These are phyloP conservation scores for Clausena lansium DNA, from an alignment of 345 rosid species.

Conservation along the genomic window DNA sequence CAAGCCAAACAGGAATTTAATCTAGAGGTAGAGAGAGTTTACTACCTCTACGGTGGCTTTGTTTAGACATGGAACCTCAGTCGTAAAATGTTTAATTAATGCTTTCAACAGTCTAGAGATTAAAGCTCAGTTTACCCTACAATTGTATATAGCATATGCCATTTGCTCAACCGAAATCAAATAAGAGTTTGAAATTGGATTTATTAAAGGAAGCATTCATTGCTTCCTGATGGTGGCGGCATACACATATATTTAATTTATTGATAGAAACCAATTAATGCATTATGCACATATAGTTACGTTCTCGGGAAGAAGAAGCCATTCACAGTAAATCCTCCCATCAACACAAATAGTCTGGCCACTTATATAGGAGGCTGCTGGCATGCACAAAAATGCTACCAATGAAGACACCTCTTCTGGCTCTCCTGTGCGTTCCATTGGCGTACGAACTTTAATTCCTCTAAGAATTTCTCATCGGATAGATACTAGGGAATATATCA, in stretches of 20 bases:
- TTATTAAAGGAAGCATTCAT: not conserved
- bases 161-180: not conserved
- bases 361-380: constrained; percentile 61
- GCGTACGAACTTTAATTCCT: constrained; percentile 33
- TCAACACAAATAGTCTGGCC: constrained; percentile 61
- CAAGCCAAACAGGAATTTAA: too few species aligned
- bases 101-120: too few species aligned
- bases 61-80: too few species aligned
- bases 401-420: constrained; percentile 50
- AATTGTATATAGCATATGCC: too few species aligned
- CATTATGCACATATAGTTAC: constrained; percentile 12
- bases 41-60: too few species aligned
- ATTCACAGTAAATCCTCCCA: constrained; percentile 51
- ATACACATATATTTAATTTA: not conserved
- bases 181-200: too few species aligned
- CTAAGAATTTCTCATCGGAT: constrained; percentile 1
- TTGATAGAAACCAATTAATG: too few species aligned
- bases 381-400: constrained; percentile 58
- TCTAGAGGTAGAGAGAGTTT: too few species aligned
- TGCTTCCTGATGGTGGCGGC: not conserved
- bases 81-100: too few species aligned
- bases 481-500: not conserved
- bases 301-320: constrained; percentile 23
- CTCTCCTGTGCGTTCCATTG: constrained; percentile 46
- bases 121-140: too few species aligned